phyloP scores from a whole-genome alignment of 139 green algal genomes.

The Chlorella sp. region DNA sequence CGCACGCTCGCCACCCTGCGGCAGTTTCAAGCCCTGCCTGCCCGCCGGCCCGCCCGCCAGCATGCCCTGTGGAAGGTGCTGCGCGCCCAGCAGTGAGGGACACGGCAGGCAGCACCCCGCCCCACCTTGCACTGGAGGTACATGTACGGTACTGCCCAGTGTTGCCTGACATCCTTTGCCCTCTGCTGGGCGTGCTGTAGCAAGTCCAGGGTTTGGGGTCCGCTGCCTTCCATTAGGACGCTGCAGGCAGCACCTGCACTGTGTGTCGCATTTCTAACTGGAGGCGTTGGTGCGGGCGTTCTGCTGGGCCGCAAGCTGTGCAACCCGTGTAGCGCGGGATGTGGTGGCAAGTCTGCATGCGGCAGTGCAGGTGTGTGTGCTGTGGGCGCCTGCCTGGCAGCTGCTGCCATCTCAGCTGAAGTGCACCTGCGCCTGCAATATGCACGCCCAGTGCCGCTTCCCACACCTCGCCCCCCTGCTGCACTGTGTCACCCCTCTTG shows the following conservation, averaged over 20 bases:
- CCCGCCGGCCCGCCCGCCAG: too few relatives aligned
- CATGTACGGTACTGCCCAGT: too few relatives aligned
- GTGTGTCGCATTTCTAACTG: neutral
- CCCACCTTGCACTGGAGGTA: conserved; percentile 20
- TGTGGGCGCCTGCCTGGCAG: too few relatives aligned
- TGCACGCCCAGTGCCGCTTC: neutral
- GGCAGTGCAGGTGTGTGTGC: neutral
- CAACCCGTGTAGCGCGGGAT: neutral
- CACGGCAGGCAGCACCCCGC: neutral
- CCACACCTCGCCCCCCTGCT: neutral
- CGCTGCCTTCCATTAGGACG: too few relatives aligned
- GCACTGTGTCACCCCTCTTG: neutral
- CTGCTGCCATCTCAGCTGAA: too few relatives aligned
- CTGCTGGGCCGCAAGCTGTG: neutral
- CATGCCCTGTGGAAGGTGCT: too few relatives aligned
- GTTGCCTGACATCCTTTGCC: neutral
- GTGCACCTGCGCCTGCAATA: neutral
- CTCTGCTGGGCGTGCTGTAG: neutral
- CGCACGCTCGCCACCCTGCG: too few relatives aligned
- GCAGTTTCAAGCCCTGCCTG: too few relatives aligned
- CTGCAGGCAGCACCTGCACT: neutral
- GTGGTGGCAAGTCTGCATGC: neutral
- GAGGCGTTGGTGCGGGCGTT: neutral
- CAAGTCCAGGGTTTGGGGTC: neutral
- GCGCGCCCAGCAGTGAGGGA: too few relatives aligned